Evolutionary conservation across 306 rosid species (phyloP), one percentile per base, ranked within the genome.

Genomic region (Vigna hirtella): DNA sequence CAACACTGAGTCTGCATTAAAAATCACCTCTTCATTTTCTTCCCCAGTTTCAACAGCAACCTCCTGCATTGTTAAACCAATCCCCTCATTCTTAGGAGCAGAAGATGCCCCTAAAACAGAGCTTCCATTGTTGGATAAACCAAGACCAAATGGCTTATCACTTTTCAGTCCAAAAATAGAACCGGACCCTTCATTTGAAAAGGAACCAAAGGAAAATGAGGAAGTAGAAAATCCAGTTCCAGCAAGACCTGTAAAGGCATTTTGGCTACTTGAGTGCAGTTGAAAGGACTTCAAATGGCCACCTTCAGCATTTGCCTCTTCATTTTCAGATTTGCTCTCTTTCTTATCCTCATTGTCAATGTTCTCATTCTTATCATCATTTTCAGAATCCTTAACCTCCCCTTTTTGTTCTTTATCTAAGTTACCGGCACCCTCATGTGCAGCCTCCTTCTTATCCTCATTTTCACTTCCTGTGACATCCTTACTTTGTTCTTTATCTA

Each of bases 221-320:
- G 96, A 79, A 8, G 91, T 28, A n/a, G 98, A 89, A 83, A 89
- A 91, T 15, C 98, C 97, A 36, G 97, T 87, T 66, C 97, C 98
- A 56, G 95, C 89, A 84, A 95, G 91, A 85, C 97, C 97, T 14
- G 97, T 95, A 81, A 95, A 95, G 74, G 98, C 98, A 85, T 95
- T 95, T 86, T 92, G 95, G 82, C 86, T 89, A 81, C 93, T 91
- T 0, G 98, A 95, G 62, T 90, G 96, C 82, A 86, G 95, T 80
- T 88, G 97, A 74, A 95, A 95, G 74, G 97, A 95, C 83, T 80
- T 91, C 79, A 90, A 79, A 73, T 86, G 69, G 70, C 90, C 64
- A 70, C 89, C 90, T 78, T 90, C 96, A 28, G 77, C 79, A 75
- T 78, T 73, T 67, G 86, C 72, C 47, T 89, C 91, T 14, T 47